phyloP scores from a whole-genome alignment of 345 rosid genomes.

The Brassica nigra region DNA sequence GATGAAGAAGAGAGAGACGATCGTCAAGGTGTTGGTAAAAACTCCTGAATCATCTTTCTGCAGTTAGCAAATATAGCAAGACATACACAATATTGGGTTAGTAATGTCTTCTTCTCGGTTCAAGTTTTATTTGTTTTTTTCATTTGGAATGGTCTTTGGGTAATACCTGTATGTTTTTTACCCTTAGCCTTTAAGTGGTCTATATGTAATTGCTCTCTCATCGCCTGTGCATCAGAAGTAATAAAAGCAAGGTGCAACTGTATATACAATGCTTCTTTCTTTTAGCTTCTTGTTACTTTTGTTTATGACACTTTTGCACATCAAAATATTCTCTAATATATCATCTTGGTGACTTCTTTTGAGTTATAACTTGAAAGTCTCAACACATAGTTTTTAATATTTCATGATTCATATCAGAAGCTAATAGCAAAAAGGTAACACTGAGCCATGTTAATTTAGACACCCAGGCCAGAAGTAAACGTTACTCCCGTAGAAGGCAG shows the following conservation, averaged over 20 bases:
- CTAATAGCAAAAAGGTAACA: background rate
- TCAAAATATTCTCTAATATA: background rate
- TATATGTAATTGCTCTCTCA: slow-evolving; percentile 21
- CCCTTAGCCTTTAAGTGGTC: slow-evolving; percentile 28
- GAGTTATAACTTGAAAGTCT: background rate
- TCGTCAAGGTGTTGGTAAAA: slow-evolving; percentile 32
- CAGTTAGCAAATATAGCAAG: slow-evolving; percentile 22
- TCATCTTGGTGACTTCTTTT: background rate
- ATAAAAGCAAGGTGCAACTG: slow-evolving; percentile 41
- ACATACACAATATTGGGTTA: slow-evolving; percentile 11
- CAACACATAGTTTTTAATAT: background rate
- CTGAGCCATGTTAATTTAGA: background rate
- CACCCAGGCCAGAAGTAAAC: slow-evolving; percentile 39
- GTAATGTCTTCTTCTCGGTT: slow-evolving; percentile 16
- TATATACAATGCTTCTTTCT: slow-evolving; percentile 32
- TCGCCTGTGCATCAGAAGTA: slow-evolving; percentile 33
- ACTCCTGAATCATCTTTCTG: slow-evolving; percentile 14
- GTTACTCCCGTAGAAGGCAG: slow-evolving; percentile 67
- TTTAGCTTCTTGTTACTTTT: slow-evolving; percentile 1
- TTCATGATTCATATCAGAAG: background rate
- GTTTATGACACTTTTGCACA: slow-evolving; percentile 17
- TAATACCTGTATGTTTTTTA: slow-evolving; percentile 27
- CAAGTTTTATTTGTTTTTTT: background rate
- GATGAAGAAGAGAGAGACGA: slow-evolving; percentile 36
- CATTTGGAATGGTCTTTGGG: slow-evolving; percentile 33